phyloP scores from a whole-genome alignment of 116 monocot genomes.

The Phalaenopsis hybrid region DNA sequence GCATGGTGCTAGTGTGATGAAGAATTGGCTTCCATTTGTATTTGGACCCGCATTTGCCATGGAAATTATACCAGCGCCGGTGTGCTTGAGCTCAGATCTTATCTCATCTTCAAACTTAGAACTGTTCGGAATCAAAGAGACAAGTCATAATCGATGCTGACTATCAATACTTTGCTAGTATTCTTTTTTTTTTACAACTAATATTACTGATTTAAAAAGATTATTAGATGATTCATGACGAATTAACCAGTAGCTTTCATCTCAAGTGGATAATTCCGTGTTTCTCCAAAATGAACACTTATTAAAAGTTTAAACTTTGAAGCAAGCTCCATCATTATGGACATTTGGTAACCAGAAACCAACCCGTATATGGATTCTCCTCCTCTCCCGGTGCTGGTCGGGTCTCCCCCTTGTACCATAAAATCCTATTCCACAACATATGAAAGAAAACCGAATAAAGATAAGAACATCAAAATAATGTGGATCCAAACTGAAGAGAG shows the following conservation, averaged over 20 bases:
- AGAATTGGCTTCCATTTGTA: conserved; percentile 97
- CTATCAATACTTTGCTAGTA: neutral
- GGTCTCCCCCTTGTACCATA: conserved; percentile 96
- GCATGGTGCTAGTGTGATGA: conserved; percentile 87
- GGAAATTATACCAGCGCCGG: conserved; percentile 87
- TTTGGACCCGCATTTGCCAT: conserved; percentile 99
- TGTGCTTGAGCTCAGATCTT: conserved; percentile 88
- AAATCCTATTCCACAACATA: conserved; percentile 54
- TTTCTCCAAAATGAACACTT: neutral
- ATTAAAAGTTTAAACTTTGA: neutral
- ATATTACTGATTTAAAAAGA: no score
- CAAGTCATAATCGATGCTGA: neutral
- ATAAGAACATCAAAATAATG: neutral
- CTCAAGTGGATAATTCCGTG: neutral
- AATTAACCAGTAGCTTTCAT: neutral
- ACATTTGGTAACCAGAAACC: conserved; percentile 7
- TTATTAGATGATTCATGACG: neutral
- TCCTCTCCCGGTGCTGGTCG: conserved; percentile 94
- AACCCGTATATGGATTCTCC: conserved; percentile 98
- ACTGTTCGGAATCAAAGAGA: conserved; percentile 19
- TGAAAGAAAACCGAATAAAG: neutral
- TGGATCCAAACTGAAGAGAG: neutral
- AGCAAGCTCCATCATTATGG: neutral
- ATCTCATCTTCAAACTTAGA: conserved; percentile 97
- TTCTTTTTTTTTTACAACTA: no score